Evolutionary conservation across 257 asterid species (phyloP), one percentile per base, ranked within the genome.

Genomic region (Gentiana macrophylla): DNA sequence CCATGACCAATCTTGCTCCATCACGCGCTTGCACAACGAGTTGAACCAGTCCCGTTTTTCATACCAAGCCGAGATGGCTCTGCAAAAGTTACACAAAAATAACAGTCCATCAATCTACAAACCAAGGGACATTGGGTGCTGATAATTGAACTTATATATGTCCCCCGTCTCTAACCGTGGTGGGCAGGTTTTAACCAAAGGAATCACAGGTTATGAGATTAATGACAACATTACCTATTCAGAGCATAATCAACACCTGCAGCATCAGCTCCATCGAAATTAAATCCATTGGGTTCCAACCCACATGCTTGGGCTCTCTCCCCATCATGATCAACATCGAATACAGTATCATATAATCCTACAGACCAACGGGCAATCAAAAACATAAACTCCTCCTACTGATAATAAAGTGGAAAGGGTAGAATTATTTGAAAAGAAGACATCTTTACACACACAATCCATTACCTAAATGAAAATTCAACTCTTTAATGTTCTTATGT

Each of bases 1-100:
- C 97, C 97, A 92, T 1, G 99, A 86, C 97, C 99, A 92, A 55
- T 92, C 99, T 71, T 92, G 99, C 81, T 88, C 95, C 97, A 92
- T 92, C 43, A 88, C 95, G 32, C 78, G 73, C 63, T 79, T 85
- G 81, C 97, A 85, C 60, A 92, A 61, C 1, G 87, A 63, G 65
- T 85, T 65, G 72, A 88, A 86, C 97, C 94, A 92, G 44, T 83
- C 95, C 72, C 91, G 88, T 50, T 80, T 73, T 32, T 88, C 89
- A 15, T 78, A 79, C 94, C 99, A 88, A 67, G 86, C 84, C 37
- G 94, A 62, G 58, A 92, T 59, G 56, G 99, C 97, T 66, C 99
- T 92, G 75, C 2, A 58, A 11, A 57, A 11, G 32, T 41, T 24
- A 24, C 24, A 24, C 24, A 24, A 24, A 24, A 24, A 41, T 10